Evolutionary conservation across 345 rosid species (phyloP), one percentile per base, ranked within the genome.

Genomic region (Litchi chinensis): DNA sequence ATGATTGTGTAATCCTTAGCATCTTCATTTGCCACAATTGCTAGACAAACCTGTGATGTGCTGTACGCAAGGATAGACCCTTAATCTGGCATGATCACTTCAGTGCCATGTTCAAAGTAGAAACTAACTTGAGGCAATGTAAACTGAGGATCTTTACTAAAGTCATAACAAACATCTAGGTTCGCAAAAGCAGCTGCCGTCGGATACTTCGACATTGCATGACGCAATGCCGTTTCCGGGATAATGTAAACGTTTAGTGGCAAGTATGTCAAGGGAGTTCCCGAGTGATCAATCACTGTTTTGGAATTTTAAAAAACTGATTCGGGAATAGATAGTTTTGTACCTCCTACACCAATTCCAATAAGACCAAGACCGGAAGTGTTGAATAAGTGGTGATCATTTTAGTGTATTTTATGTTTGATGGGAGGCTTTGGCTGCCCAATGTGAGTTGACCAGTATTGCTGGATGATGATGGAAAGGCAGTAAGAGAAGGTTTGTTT

Each of bases 401-500:
- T 3, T 92, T 90, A 0, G 98, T 95, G 89, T 76, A 95, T 62
- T 87, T 87, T 2, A 85, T 75, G 10, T 90, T 75, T 8, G 77
- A 66, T 0, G 94, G 86, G 56, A 70, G 63, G 76, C 77, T 64
- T 59, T 85, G 82, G 22, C 82, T 71, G 75, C 95, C 95, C 69
- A 95, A 91, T 4, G 88, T 86, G 77, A 95, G 91, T 84, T 88
- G 89, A 1, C 99, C 99, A 32, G 88, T 88, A 65, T 87, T 75
- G 87, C 88, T 79, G 4, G 93, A 1, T 19, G 96, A 82, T 5
- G 99, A 91, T 0, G 99, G 98, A 5, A 5, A 93, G 89, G 67
- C 99, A 95, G 56, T 95, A 93, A 46, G 98, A 92, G 86, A 95
- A 95, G 64, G 89, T 19, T 43, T 88, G 85, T 48, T 86, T 88